Evolutionary conservation across 1,139 yeast genomes (phyloP), one percentile per base, ranked within the genome.

Genomic region (Suhomyces terraborum): DNA sequence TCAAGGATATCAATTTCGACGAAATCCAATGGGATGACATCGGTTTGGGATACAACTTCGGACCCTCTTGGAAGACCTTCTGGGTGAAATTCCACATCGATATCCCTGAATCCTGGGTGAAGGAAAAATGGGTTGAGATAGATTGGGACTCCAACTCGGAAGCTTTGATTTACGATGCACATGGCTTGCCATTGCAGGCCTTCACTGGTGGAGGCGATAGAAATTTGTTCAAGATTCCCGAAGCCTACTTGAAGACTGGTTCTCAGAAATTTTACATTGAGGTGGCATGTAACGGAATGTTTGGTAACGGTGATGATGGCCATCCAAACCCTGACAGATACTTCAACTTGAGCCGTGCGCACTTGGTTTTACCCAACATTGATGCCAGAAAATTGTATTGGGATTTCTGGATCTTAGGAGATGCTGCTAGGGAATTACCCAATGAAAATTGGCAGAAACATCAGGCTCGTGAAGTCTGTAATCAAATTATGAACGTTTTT

Each of bases 21-120:
- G 41, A 49, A 1, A 53, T 70, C 30, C 68, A 75, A 29, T 85
- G 89, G 84, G 68, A 74, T 43, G 65, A 69, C 14, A 81, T 88
- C 20, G 67, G 72, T 22, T 80, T 82, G 51, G 95, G 95, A 21
- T 82, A 85, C 53, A 67, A 73, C n/a, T 88, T 86, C 62, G 97
- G 96, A 0, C 98, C 98, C 2, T 84, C 95, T 12, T 93, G 98
- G 98, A 84, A 93, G 49, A 85, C 97, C 1, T 94, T 89, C 53
- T 93, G 98, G 98, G 88, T 93, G 64, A 78, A 82, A 52, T 68
- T 91, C 29, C 66, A 73, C 19, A 64, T 87, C 47, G 68, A 70
- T 22, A 69, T 91, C 6, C 95, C 96, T 0, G 55, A 68, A 16
- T 61, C 69, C 3, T 85, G 93, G 86, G 52, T 73, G 14, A 53